These are phyloP conservation scores for Clonostachys sp. DNA, from an alignment of 2,329 filamentous ascomycete species.

Conservation along the genomic window DNA sequence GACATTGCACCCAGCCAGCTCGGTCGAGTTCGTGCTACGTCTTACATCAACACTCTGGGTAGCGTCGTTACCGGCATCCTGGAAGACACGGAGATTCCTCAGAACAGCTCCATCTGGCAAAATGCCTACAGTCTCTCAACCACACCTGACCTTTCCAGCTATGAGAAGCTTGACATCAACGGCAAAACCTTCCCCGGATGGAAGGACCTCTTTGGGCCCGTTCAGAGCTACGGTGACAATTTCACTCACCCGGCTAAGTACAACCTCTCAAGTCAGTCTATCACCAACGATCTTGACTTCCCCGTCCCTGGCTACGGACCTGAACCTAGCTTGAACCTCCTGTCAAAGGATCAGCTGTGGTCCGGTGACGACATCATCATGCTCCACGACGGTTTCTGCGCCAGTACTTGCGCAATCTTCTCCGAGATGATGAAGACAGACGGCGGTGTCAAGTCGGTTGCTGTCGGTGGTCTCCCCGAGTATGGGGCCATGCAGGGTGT, in stretches of 20 bases:
- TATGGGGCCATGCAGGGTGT: constrained; percentile 48
- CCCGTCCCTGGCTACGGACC: constrained; percentile 40
- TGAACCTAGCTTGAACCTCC: neutral
- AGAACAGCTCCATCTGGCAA: too few species aligned
- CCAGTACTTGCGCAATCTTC: constrained; percentile 56
- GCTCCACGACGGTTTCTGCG: constrained; percentile 52
- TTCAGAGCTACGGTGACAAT: too few species aligned
- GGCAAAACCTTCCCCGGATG: too few species aligned
- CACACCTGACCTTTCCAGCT: too few species aligned
- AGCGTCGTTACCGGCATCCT: too few species aligned
- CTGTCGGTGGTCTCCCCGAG: constrained; percentile 51
- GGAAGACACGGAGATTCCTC: too few species aligned
- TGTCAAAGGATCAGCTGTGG: constrained; percentile 17
- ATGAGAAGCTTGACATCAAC: too few species aligned
- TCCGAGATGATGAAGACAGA: constrained; percentile 46
- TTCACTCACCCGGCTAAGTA: too few species aligned
- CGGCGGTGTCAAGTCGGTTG: constrained; percentile 49
- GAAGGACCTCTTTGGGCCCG: too few species aligned
- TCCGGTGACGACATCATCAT: constrained; percentile 30
- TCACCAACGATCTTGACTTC: constrained; percentile 25
- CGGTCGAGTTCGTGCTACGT: neutral
- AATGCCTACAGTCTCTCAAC: too few species aligned
- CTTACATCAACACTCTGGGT: neutral
- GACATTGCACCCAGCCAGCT: constrained; percentile 7
- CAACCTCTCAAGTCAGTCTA: too few species aligned